phyloP scores from a whole-genome alignment of 257 asterid genomes.

The Petunia axillaris region DNA sequence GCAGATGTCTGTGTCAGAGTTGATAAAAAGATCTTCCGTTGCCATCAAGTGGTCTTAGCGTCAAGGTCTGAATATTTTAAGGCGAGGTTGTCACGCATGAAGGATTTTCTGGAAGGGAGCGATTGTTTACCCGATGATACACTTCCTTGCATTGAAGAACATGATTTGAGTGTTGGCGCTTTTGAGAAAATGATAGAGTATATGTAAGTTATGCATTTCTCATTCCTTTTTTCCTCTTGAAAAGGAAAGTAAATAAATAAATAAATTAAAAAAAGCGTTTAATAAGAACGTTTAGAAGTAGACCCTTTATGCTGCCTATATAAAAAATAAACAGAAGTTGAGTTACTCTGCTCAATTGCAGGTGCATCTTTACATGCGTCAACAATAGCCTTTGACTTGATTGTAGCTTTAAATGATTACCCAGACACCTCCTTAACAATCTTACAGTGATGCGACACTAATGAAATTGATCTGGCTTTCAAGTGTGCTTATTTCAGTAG shows the following conservation, averaged over 20 bases:
- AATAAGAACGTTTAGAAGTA: background rate
- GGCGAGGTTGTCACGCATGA: conserved; percentile 83
- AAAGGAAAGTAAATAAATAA: background rate
- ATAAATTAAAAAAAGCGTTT: no score
- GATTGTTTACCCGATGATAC: conserved; percentile 45
- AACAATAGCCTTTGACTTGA: background rate
- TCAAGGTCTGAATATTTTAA: conserved; percentile 92
- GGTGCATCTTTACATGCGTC: conserved; percentile 4
- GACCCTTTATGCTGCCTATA: background rate
- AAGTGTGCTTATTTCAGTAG: conserved; percentile 21
- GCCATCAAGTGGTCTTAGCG: conserved; percentile 90
- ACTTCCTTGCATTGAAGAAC: conserved; percentile 84
- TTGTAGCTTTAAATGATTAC: background rate
- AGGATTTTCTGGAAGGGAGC: conserved; percentile 63
- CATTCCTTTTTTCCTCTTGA: background rate
- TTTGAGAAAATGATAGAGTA: conserved; percentile 91
- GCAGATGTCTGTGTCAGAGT: conserved; percentile 87
- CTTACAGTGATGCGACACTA: background rate
- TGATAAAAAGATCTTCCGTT: conserved; percentile 66
- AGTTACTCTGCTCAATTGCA: background rate
- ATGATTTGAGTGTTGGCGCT: conserved; percentile 74
- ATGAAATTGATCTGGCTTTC: conserved; percentile 14
- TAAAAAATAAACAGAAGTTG: background rate
- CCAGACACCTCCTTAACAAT: background rate
- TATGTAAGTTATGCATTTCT: conserved; percentile 58